A percentile compares a stretch with the other conserved stretches of the same genome.
Evolutionary conservation across 495 filamentous ascomycete genomes (phyloP).

Genomic region (Cetradonia linearis): DNA sequence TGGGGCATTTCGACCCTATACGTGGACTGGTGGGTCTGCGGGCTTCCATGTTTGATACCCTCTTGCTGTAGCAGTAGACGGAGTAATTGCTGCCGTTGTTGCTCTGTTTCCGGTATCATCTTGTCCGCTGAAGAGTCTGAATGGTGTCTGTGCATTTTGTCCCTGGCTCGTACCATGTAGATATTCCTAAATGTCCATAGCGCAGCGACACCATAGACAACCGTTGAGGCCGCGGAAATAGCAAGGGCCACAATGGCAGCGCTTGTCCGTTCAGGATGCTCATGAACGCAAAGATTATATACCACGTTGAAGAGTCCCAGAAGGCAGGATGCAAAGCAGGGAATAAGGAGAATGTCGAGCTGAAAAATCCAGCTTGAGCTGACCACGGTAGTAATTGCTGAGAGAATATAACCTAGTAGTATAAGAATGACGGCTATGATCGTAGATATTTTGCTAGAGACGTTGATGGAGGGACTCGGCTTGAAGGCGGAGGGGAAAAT

Average conservation of each 20-base stretch:
- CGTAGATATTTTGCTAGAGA: slow-evolving; percentile 8
- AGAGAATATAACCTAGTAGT: slow-evolving; percentile 17
- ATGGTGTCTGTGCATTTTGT: slow-evolving; percentile 21
- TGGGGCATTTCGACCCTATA: slow-evolving; percentile 19
- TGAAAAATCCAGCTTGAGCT: slow-evolving; percentile 24
- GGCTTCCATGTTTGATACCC: slow-evolving; percentile 9
- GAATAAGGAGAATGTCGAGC: slow-evolving; percentile 23
- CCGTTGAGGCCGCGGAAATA: slow-evolving; percentile 16
- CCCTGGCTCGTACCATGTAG: slow-evolving; percentile 20
- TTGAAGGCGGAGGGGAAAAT: slow-evolving; percentile 22
- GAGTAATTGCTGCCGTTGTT: slow-evolving; percentile 23
- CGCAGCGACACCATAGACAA: slow-evolving; percentile 17
- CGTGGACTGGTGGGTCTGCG: slow-evolving; percentile 17
- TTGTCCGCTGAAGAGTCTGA: slow-evolving; percentile 13
- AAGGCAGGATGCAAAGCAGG: slow-evolving; percentile 22
- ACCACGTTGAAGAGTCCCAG: slow-evolving; percentile 22
- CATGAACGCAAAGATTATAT: slow-evolving; percentile 14
- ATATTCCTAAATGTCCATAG: slow-evolving; percentile 25
- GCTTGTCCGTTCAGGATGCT: slow-evolving; percentile 8
- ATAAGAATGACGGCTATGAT: slow-evolving; percentile 20
- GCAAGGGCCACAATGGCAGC: slow-evolving; percentile 13
- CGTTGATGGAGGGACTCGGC: slow-evolving; percentile 6
- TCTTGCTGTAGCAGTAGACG: slow-evolving; percentile 22
- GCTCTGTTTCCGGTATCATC: slow-evolving; percentile 24
- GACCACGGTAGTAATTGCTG: slow-evolving; percentile 12